Conservation (phyloP, 495 filamentous ascomycete genomes). For the Entonaema liquescens region DNA sequence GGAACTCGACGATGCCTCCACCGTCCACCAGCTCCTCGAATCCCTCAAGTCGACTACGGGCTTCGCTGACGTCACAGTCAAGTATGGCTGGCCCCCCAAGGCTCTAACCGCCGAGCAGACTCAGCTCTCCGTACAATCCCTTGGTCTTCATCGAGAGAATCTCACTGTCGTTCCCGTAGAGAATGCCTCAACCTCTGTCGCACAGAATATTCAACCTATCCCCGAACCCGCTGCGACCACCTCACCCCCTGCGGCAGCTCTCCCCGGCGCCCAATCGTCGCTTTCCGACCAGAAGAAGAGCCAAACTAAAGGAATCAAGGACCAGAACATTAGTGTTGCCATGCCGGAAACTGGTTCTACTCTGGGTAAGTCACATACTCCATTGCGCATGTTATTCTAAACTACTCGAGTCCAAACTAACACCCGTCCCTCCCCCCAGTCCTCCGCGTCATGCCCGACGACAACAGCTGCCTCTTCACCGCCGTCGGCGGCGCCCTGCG, state of each 20-base stretch:
- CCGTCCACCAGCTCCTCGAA: slow-evolving; percentile 67
- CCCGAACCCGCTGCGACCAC: slow-evolving; percentile 7
- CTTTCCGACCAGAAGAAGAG: not conserved
- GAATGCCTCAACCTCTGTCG: slow-evolving; percentile 13
- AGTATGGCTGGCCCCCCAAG: slow-evolving; percentile 86
- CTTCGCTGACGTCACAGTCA: slow-evolving; percentile 70
- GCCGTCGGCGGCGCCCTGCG: slow-evolving; percentile 81
- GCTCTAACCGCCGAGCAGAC: slow-evolving; percentile 65
- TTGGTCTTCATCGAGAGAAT: slow-evolving; percentile 83
- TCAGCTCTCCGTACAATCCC: slow-evolving; percentile 48
- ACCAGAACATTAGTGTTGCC: slow-evolving; percentile 40
- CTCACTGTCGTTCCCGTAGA: slow-evolving; percentile 71
- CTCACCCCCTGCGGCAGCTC: slow-evolving; percentile 3
- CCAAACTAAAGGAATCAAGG: slow-evolving; percentile 17
- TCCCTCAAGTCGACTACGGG: slow-evolving; percentile 47
- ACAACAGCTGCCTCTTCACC: slow-evolving; percentile 94
- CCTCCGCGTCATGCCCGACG: slow-evolving; percentile 95
- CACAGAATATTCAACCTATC: not conserved
- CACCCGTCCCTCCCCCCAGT: slow-evolving; percentile 52
- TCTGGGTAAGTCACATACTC: slow-evolving; percentile 30
- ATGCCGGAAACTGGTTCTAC: slow-evolving; percentile 35
- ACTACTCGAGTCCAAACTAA: not conserved
- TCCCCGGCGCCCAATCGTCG: not conserved
- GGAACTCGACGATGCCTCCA: slow-evolving; percentile 70
- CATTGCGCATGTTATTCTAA: slow-evolving; percentile 11